Evolutionary conservation across 495 filamentous ascomycete genomes (phyloP).

Genomic region (Durotheca rogersii): DNA sequence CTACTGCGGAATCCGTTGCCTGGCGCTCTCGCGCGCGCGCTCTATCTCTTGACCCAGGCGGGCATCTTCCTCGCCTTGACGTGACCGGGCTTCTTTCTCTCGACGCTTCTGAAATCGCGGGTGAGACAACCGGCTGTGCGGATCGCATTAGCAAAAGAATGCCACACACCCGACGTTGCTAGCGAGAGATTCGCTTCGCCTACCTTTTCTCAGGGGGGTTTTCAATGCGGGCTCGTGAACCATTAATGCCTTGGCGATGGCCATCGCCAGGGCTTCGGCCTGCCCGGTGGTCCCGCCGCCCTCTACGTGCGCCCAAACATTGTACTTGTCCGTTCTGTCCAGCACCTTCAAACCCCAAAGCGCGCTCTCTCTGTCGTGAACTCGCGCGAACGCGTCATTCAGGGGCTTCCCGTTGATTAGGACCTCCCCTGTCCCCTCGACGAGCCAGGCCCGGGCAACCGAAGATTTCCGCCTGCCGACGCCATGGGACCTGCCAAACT

Average conservation of each 20-base stretch:
- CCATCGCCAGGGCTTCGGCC: constrained; percentile 91
- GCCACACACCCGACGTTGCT: constrained; percentile 5
- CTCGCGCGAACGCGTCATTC: constrained; percentile 72
- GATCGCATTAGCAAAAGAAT: constrained; percentile 26
- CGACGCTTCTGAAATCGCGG: constrained; percentile 85
- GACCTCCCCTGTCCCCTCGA: constrained; percentile 89
- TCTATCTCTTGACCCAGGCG: constrained; percentile 90
- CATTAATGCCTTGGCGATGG: constrained; percentile 82
- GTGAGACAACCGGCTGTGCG: constrained; percentile 82
- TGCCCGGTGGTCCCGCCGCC: constrained; percentile 94
- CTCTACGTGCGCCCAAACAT: constrained; percentile 80
- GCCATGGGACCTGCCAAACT: constrained; percentile 71
- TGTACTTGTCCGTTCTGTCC: constrained; percentile 90
- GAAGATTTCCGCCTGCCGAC: constrained; percentile 84
- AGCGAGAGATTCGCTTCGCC: constrained; percentile 38
- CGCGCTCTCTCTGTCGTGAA: constrained; percentile 94
- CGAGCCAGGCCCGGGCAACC: constrained; percentile 76
- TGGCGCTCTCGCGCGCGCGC: constrained; percentile 1
- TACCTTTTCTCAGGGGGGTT: constrained; percentile 83
- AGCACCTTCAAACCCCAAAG: constrained; percentile 86
- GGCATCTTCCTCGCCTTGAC: constrained; percentile 98
- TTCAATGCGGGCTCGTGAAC: constrained; percentile 90
- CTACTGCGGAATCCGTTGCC: constrained; percentile 1
- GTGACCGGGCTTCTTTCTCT: constrained; percentile 97
- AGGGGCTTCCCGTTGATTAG: constrained; percentile 85